Percentiles rank a stretch among this genome's conserved stretches.
Evolutionary conservation across 73 alveolate species (phyloP).

Genomic region (Durusdinium trenchii): DNA sequence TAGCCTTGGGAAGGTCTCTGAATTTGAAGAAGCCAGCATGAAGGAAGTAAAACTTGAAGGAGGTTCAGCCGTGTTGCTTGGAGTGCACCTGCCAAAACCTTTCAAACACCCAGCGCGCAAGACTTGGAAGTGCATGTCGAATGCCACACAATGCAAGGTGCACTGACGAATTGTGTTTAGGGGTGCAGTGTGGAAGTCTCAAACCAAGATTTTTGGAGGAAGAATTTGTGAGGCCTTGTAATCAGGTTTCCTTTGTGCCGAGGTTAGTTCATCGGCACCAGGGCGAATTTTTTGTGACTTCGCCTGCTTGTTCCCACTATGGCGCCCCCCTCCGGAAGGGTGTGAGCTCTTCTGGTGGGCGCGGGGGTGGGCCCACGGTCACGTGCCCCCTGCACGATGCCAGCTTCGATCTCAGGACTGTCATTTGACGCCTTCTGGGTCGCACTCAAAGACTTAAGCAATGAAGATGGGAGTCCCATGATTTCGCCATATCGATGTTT

Average conservation of each 20-base stretch:
- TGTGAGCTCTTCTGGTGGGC: constrained; percentile 77
- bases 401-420: constrained; percentile 63
- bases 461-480: neutral
- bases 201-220: no score
- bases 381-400: constrained; percentile 93
- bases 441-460: neutral
- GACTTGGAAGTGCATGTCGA: no score
- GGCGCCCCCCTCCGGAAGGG: constrained; percentile 94
- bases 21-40: constrained; percentile 72
- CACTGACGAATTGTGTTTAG: no score
- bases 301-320: constrained; percentile 84
- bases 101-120: no score
- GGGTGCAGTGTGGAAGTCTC: no score
- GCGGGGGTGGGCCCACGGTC: constrained; percentile 69
- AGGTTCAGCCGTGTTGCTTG: constrained; percentile 38
- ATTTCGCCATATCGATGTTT: no score
- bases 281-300: constrained; percentile 80
- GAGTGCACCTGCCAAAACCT: no score
- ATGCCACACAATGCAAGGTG: no score
- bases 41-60: constrained; percentile 70
- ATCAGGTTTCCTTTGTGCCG: no score
- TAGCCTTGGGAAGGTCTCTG: constrained; percentile 56
- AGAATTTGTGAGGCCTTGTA: no score
- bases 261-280: constrained; percentile 85
- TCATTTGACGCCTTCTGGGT: neutral